Base-by-base conservation (phyloP, 2,329 filamentous ascomycete species). In the Chaetomium olivaceum region DNA sequence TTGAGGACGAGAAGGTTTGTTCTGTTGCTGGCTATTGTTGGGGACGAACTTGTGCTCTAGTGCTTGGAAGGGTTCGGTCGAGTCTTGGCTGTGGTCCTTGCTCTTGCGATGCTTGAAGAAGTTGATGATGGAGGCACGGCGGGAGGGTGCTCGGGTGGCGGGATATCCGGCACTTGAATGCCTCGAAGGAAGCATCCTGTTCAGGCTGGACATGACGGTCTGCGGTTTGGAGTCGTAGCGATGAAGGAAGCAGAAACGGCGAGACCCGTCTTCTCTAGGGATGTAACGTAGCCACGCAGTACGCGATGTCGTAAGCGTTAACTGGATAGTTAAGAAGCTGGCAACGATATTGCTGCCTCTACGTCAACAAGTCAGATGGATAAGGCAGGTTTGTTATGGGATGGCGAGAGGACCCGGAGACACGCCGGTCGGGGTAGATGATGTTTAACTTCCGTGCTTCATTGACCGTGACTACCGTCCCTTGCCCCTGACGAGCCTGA, bases 301-400 rank as follows among this genome's bases (percentile, higher is more conserved):
- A 21, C 31, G 31, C 12, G 23, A 61, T 54, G 7, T 7, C 48
- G 58, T 54, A 52, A 54, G 9, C 57, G 57, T 54, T 39, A 61
- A 36, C 29, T 43, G 31, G 23, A 61, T 43, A 33, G 31, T 27
- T 54, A 39, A 61, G 48, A 39, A 25, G 21, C 31, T 43, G 48
- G 21, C 58, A 50, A 54, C 29, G 23, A 43, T 54, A 23, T 55
- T 33, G 52, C 52, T 33, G 3, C 8, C 29, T 36, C 9, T 55
- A n/a, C 52, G 29, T 55, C 21, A 55, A 55, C 52, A 36, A 55
- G 33, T 12, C 11, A 8, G 27, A 55, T n/a, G 29, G 51, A 7
- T 33, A 23, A 55, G 33, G 29, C 19, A n/a, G 23, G 36, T 19
- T 23, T 58, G 33, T 29, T 29, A 25, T 39, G 25, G 39, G n/a